These are phyloP conservation scores for Yamadazyma kitorensis DNA, from an alignment of 805 yeast species.

Conservation along the genomic window DNA sequence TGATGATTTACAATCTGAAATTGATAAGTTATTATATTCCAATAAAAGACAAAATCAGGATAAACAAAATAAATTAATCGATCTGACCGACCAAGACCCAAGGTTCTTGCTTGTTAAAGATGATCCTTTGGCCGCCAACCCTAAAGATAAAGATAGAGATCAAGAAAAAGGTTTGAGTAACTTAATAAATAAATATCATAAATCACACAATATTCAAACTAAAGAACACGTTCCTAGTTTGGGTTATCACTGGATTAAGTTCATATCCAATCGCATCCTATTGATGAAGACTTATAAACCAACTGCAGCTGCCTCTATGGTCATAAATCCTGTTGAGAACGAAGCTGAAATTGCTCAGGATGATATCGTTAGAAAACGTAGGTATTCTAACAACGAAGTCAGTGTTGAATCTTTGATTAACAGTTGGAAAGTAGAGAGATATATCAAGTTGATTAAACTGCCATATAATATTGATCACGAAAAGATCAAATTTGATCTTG, in stretches of 20 bases:
- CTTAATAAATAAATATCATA: background rate
- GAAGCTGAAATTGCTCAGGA: background rate
- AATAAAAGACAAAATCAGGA: too few species aligned
- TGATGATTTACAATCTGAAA: conserved; percentile 2
- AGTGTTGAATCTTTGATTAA: conserved; percentile 12
- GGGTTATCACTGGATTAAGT: conserved; percentile 32
- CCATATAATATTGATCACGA: too few species aligned
- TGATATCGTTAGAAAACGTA: background rate
- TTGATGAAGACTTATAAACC: conserved; percentile 30
- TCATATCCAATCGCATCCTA: conserved; percentile 23
- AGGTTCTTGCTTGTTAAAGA: background rate
- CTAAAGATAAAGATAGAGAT: background rate
- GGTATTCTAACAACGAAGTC: background rate
- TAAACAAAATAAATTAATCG: background rate
- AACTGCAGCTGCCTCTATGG: background rate
- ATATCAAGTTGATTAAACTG: conserved; percentile 19
- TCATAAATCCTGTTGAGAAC: background rate
- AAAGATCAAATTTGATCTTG: too few species aligned
- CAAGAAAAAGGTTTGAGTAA: background rate
- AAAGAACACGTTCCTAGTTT: conserved; percentile 28
- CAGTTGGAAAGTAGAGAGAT: conserved; percentile 28
- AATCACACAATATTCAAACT: conserved; percentile 7
- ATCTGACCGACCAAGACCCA: background rate
- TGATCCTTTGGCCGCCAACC: conserved; percentile 1
- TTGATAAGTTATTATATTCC: too few species aligned